Base-by-base conservation (phyloP, 2,329 filamentous ascomycete species). In the Cadophora sp. region DNA sequence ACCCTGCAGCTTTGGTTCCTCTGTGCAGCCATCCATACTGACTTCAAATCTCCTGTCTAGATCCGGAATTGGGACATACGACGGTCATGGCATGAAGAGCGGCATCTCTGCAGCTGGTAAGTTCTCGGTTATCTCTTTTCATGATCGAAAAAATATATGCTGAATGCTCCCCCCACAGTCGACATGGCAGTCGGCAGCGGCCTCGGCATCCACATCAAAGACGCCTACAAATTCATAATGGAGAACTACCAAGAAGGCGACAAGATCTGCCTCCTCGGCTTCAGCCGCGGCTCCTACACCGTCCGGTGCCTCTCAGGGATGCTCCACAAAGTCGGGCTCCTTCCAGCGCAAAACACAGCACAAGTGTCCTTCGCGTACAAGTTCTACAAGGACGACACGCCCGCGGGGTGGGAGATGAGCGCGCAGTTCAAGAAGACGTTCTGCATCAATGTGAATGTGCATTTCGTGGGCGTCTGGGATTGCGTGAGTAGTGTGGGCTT, bases 311-410 rank as follows among this genome's bases (percentile, higher is more conserved):
- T 85, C 4, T 76, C 79, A 20, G 80, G 79, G 2, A 81, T 81
- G 79, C 73, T 81, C 8, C 79, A 81, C 72, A 81, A 81, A 69
- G 79, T 81, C 30, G 79, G 80, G 6, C 70, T 77, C 68, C 63
- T 82, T 76, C 72, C 71, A 2, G 47, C 43, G 6, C 92, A 93
- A 13, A 96, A 96, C 73, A 91, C 59, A 0, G 74, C 76, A 3
- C 80, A 81, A 65, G 72, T 82, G 13, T 73, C 71, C 6, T 82
- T 82, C 68, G 81, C 81, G 9, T 83, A 82, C 69, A 70, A 80
- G 39, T 81, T 81, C 72, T 83, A 81, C 74, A 80, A 80, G 59
- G 75, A 81, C 65, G 79, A 82, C 64, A 73, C 75, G 0, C 62
- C 70, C 2, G 68, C 78, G 7, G 80, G 80, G 7, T 80, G 78